Conservation (phyloP, 345 rosid species). For the Laguncularia racemosa region DNA sequence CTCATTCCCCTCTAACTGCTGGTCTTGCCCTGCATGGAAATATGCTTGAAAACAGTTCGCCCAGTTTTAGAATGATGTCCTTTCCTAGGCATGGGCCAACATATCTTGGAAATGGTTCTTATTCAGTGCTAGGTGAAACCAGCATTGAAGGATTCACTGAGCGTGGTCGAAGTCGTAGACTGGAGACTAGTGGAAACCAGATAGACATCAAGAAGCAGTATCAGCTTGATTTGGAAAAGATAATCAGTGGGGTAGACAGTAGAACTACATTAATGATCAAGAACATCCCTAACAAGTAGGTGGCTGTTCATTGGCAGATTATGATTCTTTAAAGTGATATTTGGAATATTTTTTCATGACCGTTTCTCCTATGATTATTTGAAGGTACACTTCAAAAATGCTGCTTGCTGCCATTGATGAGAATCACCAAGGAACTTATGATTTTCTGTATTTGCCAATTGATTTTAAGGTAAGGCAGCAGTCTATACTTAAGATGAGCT, state of each 20-base stretch:
- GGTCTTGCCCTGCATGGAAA: conserved; percentile 35
- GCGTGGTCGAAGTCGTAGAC: conserved; percentile 32
- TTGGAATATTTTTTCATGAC: conserved; percentile 1
- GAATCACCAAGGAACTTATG: conserved; percentile 73
- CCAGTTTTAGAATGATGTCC: conserved; percentile 43
- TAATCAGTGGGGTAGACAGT: conserved; percentile 56
- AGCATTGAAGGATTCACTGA: conserved; percentile 40
- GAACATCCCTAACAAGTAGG: conserved; percentile 96
- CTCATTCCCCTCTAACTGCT: conserved; percentile 14
- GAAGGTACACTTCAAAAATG: conserved; percentile 96
- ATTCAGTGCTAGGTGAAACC: conserved; percentile 31
- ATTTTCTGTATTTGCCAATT: conserved; percentile 88
- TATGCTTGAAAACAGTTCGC: conserved; percentile 40
- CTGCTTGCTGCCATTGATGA: conserved; percentile 89
- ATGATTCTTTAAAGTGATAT: neutral
- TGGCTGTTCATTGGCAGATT: neutral
- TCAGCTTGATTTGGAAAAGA: conserved; percentile 80
- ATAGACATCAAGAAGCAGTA: conserved; percentile 54
- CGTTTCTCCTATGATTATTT: conserved; percentile 9
- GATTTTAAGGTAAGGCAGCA: conserved; percentile 65
- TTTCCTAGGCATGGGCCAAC: conserved; percentile 38
- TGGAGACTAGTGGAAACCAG: conserved; percentile 36
- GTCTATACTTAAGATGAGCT: neutral
- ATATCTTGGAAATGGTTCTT: conserved; percentile 41
- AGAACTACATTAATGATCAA: conserved; percentile 92